phyloP scores from a whole-genome alignment of 192 early-diverging fungal species.

The Endogone sp. region DNA sequence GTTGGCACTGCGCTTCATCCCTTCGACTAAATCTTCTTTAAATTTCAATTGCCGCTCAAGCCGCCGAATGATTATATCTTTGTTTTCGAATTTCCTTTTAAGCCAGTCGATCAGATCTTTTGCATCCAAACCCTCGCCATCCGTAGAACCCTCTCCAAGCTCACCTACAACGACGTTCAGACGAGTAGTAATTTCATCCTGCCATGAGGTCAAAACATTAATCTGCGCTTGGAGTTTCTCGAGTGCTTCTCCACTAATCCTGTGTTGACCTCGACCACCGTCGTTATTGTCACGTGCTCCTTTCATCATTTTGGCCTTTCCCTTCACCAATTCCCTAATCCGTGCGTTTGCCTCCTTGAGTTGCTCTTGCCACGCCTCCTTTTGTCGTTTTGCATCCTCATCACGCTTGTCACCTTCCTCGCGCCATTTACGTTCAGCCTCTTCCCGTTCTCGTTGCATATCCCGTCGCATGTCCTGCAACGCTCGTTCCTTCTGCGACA shows the following conservation, averaged over 20 bases:
- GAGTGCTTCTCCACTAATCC: not conserved
- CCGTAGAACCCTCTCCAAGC: not conserved
- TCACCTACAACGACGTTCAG: not conserved
- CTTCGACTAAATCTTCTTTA: not conserved
- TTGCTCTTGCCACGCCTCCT: not conserved
- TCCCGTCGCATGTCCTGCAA: not conserved
- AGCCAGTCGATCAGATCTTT: not conserved
- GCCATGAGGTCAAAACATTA: not conserved
- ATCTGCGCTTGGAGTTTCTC: not conserved
- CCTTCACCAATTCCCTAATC: not conserved
- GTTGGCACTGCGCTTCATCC: not conserved
- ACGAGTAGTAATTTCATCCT: not conserved
- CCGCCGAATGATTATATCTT: not conserved
- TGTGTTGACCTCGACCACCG: not conserved
- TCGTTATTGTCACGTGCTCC: not conserved
- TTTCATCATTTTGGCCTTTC: not conserved
- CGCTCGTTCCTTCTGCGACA: not conserved
- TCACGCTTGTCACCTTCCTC: not conserved
- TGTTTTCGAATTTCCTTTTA: not conserved
- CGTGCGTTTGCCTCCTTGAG: not conserved
- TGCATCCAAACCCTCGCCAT: not conserved
- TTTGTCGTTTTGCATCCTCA: not conserved
- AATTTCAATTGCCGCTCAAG: not conserved
- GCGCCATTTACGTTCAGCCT: not conserved
- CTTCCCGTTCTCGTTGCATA: not conserved